Base-by-base conservation (phyloP, 805 yeast species). In the Kuraishia capsulata region DNA sequence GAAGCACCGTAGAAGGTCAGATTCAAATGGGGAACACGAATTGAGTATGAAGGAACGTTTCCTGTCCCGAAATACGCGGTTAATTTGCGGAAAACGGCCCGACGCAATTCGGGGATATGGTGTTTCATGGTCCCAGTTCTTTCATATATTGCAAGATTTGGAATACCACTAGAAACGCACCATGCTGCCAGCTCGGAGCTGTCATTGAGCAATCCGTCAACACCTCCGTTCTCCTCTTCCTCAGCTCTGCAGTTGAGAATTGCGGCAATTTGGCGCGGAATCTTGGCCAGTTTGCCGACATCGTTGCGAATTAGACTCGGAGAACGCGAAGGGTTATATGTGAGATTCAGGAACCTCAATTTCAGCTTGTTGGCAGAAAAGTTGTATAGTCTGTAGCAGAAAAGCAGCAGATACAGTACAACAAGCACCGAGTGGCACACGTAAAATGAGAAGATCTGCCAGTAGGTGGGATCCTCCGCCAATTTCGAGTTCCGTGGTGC, bases 251-350 rank as follows among this genome's bases (percentile, higher is more conserved):
- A 70, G 47, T 75, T 78, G 41, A 92, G 61, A n/a, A 90, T 77
- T 17, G 84, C 77, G 6, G 94, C 81, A 18, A 92, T 51, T 36
- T 83, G 71, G 45, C 69, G 72, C 3, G 98, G 98, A 19, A 87
- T 70, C 57, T 92, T 92, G 32, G 69, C 54, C 40, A 90, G 62
- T 49, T 76, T 74, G 43, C 65, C 65, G 28, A 87, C 87, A 60
- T 90, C 97, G 44, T 81, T 80, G 46, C 94, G 76, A 45, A 90
- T 87, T 39, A 88, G 64, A 50, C 82, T 88, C 1, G 97, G 97
- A 3, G 94, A 76, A 51, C 74, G 77, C 23, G 81, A 70, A 3
- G 80, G 77, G 47, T 79, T 81, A 56, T 81, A 83, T 8, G 85
- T 76, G 36, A 78, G 51, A 37, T 75, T 77, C 39, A 77, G 62